Percentiles rank a stretch among this genome's conserved stretches.
phyloP scores from a whole-genome alignment of 2,329 filamentous ascomycete species.

The Cladophialophora yegresii region DNA sequence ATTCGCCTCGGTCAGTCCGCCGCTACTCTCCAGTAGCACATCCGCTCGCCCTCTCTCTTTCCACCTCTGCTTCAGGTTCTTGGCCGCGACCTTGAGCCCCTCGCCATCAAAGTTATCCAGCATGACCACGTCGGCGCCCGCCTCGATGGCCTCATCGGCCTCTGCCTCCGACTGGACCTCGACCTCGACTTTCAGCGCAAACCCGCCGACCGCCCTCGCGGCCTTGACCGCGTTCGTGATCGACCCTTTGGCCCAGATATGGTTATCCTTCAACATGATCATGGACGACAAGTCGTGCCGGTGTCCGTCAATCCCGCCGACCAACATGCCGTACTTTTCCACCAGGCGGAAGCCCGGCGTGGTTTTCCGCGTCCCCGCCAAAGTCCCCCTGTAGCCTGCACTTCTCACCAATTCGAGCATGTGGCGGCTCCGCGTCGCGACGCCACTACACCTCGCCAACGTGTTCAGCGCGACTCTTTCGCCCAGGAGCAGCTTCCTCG shows the following conservation, averaged over 20 bases:
- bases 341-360: constrained; percentile 93
- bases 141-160: constrained; percentile 85
- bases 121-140: constrained; percentile 95
- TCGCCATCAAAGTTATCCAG: constrained; percentile 89
- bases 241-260: constrained; percentile 74
- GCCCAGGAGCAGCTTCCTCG: constrained; percentile 79
- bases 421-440: constrained; percentile 69
- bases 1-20: constrained; percentile 82
- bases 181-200: constrained; percentile 92
- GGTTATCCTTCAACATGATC: constrained; percentile 99
- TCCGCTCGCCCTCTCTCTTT: constrained; percentile 61
- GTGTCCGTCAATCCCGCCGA: constrained; percentile 89
- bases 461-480: constrained; percentile 92
- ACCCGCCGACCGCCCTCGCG: constrained; percentile 81
- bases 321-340: constrained; percentile 97
- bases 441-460: constrained; percentile 84
- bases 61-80: constrained; percentile 77
- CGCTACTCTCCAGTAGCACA: constrained; percentile 88
- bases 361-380: constrained; percentile 96
- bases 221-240: constrained; percentile 84
- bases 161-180: constrained; percentile 87
- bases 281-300: constrained; percentile 88
- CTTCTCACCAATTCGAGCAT: constrained; percentile 60
- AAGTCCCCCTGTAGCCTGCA: constrained; percentile 74
- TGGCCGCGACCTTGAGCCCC: constrained; percentile 73